Evolutionary conservation across 2,329 filamentous ascomycete species (phyloP), one percentile per base, ranked within the genome.

Genomic region (Sarocladium oryzae): DNA sequence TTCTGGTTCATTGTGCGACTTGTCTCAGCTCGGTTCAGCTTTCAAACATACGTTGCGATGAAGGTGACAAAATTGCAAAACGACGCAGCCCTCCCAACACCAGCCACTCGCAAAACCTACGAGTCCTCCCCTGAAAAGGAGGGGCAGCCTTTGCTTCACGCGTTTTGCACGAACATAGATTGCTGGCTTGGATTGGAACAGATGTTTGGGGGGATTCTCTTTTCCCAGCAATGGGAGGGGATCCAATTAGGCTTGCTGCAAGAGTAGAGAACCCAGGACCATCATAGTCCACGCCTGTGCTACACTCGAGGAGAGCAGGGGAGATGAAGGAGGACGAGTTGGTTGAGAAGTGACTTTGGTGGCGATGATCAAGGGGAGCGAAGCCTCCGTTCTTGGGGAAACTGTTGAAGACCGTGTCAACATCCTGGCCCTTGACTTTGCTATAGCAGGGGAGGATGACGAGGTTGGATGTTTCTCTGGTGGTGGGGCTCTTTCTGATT

Each of bases 231-330:
- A n/a, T 11, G 26, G 16, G 33, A 10, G 20, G 26, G 16, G 33
- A 10, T 18, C 5, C 9, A 28, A 10, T 26, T 43, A 2, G 21
- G 30, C 7, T n/a, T 13, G 46, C 21, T 36, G 46, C 30, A 49
- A 49, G 28, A 49, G 24, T 37, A 36, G 46, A 30, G 13, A 13
- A 49, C 37, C 16, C 18, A 49, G 74, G 73, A 68, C 73, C 73
- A 74, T 77, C 74, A 77, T 77, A 77, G 74, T 77, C 74, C 74
- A 61, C 65, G 73, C 65, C 72, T 65, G 69, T 71, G 65, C 5
- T 4, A 13, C 7, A 13, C 11, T 43, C 23, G n/a, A 36, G 33
- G 33, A 18, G 33, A 16, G n/a, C 7, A 18, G 33, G 5, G 36
- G 36, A 21, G 36, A 21, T 13, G 18, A 16, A 18, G 36, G 21